Conservation (phyloP, 2,329 filamentous ascomycete species). For the Phoma sp. region DNA sequence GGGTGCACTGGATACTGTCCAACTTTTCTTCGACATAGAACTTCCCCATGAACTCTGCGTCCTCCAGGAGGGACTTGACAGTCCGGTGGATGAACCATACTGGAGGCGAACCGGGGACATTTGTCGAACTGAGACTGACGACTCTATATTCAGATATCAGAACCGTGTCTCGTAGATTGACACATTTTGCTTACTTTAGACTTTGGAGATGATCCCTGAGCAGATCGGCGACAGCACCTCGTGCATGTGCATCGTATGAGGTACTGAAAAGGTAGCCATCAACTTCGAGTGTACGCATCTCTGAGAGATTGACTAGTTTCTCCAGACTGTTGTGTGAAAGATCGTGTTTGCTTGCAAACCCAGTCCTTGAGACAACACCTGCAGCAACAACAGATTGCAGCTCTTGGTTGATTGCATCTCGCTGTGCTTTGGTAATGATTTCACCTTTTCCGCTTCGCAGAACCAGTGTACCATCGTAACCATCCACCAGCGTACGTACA, state of each 20-base stretch:
- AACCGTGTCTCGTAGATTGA: neutral
- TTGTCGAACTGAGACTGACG: constrained; percentile 20
- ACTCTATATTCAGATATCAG: constrained; percentile 17
- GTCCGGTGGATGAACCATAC: constrained; percentile 29
- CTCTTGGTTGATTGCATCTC: constrained; percentile 22
- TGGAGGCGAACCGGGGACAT: constrained; percentile 33
- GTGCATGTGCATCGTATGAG: constrained; percentile 20
- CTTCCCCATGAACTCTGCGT: constrained; percentile 15
- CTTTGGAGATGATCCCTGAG: constrained; percentile 20
- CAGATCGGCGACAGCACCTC: constrained; percentile 9
- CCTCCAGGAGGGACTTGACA: constrained; percentile 18
- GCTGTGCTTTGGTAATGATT: constrained; percentile 34
- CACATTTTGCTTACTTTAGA: constrained; percentile 21
- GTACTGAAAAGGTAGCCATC: constrained; percentile 28
- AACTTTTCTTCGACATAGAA: constrained; percentile 22
- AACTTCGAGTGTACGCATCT: constrained; percentile 19
- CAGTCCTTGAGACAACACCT: constrained; percentile 24
- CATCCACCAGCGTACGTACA: constrained; percentile 29
- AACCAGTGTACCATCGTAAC: constrained; percentile 21
- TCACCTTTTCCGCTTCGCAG: constrained; percentile 34
- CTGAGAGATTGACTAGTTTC: constrained; percentile 20
- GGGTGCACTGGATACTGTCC: constrained; percentile 29
- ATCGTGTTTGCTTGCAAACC: constrained; percentile 28
- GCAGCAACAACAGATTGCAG: constrained; percentile 14
- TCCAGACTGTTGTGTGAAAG: constrained; percentile 34